Base-by-base conservation (phyloP, 768 basidiomycete genomes). In the Imleria badia region DNA sequence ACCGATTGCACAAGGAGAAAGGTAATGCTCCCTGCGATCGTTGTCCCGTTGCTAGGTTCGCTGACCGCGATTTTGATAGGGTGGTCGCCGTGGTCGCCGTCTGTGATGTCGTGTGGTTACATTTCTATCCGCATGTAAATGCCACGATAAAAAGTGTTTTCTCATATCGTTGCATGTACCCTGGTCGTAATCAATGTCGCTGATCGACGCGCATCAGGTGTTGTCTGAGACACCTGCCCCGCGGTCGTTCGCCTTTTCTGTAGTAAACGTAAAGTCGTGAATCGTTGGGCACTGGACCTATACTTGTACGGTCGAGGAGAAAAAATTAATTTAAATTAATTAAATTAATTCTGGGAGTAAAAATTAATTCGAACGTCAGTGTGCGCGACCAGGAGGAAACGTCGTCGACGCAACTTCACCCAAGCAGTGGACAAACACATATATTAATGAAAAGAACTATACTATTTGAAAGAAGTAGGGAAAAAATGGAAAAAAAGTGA, bases 71-170 rank as follows among this genome's bases (percentile, higher is more conserved):
- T 30, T 53, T 29, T 14, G 52, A 13, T 60, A 94, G 94, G 95
- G 94, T 86, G 94, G 94, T 94, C 91, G 94, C 65, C 93, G 94
- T 78, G 94, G 94, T 91, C 90, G 94, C 68, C 92, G 94, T 88
- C 83, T 96, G 67, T 91, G 73, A 76, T 72, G 48, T 45, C 48
- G 33, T 54, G 41, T 46, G 54, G 56, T 56, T 29, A 13, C 48
- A 10, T 54, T 41, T 63, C 33, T 54, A 48, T 55, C 15, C 22
- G 31, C 56, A 60, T 45, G 40, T 53, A 40, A 45, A 55, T 49
- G 47, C 23, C 45, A 56, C 56, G 48, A 47, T 61, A 61, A 61
- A 66, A 60, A 17, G 29, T 14, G 67, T 52, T 61, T 63, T 62
- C 19, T 29, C 64, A 57, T 64, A 64, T 70, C 54, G 64, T 62